Conservation (phyloP, 805 yeast species). For the Grigorovia transvaalensis region DNA sequence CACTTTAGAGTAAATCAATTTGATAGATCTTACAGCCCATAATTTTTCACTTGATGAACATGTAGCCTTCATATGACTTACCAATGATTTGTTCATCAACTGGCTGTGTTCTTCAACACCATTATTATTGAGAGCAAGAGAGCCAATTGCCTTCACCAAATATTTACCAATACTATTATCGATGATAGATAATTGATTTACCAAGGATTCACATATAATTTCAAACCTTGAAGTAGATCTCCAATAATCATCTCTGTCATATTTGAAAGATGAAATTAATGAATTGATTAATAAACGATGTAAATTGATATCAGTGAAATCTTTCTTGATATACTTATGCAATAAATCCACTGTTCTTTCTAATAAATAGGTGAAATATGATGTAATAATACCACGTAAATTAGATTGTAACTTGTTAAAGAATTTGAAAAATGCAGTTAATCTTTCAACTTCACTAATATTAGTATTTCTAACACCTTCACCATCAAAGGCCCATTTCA, state of each 20-base stretch:
- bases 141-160: slow-evolving; percentile 67
- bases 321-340: slow-evolving; percentile 36
- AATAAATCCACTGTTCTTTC: slow-evolving; percentile 59
- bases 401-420: slow-evolving; percentile 76
- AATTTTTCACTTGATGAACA: slow-evolving; percentile 49
- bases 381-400: slow-evolving; percentile 77
- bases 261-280: slow-evolving; percentile 69
- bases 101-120: slow-evolving; percentile 68
- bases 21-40: slow-evolving; percentile 75
- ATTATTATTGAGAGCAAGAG: slow-evolving; percentile 60
- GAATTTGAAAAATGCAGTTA: slow-evolving; percentile 72
- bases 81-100: slow-evolving; percentile 51
- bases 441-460: slow-evolving; percentile 45
- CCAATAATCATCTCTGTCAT: slow-evolving; percentile 95
- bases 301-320: slow-evolving; percentile 40
- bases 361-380: slow-evolving; percentile 74
- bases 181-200: slow-evolving; percentile 54
- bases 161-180: slow-evolving; percentile 72
- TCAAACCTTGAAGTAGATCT: slow-evolving; percentile 78
- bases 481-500: slow-evolving; percentile 87
- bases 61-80: slow-evolving; percentile 57
- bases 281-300: slow-evolving; percentile 68
- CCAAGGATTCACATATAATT: slow-evolving; percentile 48
- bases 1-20: slow-evolving; percentile 74
- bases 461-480: slow-evolving; percentile 46